A percentile compares a stretch with the other conserved stretches of the same genome.
Conservation (phyloP, 148 eudicot genomes). For the Amaranthus hypochondriacus region DNA sequence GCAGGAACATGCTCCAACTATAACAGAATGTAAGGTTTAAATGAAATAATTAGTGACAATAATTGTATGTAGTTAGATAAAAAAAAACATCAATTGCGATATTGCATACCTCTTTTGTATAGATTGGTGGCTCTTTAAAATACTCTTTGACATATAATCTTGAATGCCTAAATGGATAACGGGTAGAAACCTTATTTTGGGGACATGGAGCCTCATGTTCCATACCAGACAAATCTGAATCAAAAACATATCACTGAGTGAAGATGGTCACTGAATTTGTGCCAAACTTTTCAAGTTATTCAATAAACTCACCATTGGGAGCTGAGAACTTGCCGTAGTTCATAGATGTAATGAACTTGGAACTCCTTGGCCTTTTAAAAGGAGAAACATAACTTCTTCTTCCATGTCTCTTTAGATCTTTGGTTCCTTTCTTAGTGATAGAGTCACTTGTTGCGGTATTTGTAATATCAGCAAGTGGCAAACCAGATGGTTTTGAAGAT, state of each 20-base stretch:
- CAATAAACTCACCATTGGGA: constrained; percentile 44
- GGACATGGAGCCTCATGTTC: constrained; percentile 37
- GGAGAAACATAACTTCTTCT: constrained; percentile 51
- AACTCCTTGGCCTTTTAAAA: constrained; percentile 82
- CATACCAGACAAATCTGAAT: constrained; percentile 37
- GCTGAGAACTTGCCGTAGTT: constrained; percentile 26
- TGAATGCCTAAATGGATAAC: constrained; percentile 50
- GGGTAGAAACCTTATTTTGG: constrained; percentile 49
- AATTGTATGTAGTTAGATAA: not conserved
- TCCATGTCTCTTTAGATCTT: constrained; percentile 43
- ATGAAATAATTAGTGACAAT: constrained; percentile 15
- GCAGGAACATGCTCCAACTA: constrained; percentile 54
- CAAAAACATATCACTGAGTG: constrained; percentile 7
- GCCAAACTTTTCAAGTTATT: constrained; percentile 2
- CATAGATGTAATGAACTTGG: constrained; percentile 62
- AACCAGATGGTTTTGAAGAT: constrained; percentile 32
- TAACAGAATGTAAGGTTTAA: not conserved
- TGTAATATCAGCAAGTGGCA: constrained; percentile 54
- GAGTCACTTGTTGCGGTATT: constrained; percentile 29
- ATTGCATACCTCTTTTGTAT: constrained; percentile 36
- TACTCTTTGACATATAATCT: constrained; percentile 62
- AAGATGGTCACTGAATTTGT: not conserved
- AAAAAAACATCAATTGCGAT: not conserved
- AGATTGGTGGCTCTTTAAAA: constrained; percentile 44
- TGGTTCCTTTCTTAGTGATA: constrained; percentile 28